Evolutionary conservation across 495 filamentous ascomycete genomes (phyloP).

Genomic region (Annulohypoxylon stygium): DNA sequence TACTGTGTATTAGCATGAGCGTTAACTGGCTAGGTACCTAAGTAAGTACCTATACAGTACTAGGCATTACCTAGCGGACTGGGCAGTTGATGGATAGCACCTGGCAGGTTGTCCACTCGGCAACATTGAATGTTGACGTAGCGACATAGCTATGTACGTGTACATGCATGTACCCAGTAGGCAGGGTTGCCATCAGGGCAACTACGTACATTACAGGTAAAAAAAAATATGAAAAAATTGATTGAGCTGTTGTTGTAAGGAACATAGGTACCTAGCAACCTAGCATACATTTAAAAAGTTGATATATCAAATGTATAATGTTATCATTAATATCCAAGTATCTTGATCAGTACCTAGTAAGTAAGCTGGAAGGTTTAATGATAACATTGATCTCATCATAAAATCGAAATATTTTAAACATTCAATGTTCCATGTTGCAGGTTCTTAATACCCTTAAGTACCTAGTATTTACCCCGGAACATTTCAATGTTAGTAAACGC

Average conservation of each 20-base stretch:
- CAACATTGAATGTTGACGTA: not conserved
- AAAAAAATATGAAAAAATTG: not conserved
- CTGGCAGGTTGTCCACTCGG: not conserved
- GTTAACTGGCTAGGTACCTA: not conserved
- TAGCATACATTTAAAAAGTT: too few species aligned
- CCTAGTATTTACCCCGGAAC: not conserved
- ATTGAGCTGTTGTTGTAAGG: not conserved
- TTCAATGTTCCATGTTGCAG: too few species aligned
- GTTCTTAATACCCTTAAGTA: too few species aligned
- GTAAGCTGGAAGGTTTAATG: too few species aligned
- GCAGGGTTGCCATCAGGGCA: slow-evolving; percentile 31
- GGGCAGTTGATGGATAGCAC: not conserved
- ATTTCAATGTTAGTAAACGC: not conserved
- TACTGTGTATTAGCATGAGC: not conserved
- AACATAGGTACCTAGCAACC: too few species aligned
- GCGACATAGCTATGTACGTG: not conserved
- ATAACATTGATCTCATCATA: too few species aligned
- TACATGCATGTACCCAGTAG: too few species aligned
- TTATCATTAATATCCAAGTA: too few species aligned
- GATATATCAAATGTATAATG: too few species aligned
- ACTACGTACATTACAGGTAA: not conserved
- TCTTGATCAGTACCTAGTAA: too few species aligned
- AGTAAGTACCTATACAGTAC: not conserved
- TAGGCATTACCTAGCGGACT: not conserved
- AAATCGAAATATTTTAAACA: too few species aligned